A percentile compares a stretch with the other conserved stretches of the same genome.
Conservation (phyloP, 345 rosid genomes). For the Citropsis articulata region DNA sequence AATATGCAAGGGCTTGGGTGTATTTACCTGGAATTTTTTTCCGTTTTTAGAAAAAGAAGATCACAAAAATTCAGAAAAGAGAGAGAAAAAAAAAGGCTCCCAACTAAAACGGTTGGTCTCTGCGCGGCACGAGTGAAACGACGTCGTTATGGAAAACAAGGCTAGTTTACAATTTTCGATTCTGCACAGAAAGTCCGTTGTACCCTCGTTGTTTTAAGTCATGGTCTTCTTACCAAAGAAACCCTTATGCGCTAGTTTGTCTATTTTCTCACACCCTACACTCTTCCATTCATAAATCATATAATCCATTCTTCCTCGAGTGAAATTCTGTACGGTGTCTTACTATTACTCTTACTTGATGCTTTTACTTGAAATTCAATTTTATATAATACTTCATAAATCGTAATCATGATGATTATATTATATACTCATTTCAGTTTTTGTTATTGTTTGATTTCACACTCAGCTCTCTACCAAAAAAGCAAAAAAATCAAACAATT, state of each 20-base stretch:
- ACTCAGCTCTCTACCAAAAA: slow-evolving; percentile 30
- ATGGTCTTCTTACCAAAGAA: background rate
- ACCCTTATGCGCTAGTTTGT: background rate
- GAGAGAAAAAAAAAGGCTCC: too few species aligned
- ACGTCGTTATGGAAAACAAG: background rate
- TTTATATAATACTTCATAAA: background rate
- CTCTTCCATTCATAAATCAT: background rate
- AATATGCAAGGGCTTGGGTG: too few species aligned
- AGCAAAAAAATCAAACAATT: background rate
- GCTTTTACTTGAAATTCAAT: background rate
- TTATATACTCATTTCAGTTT: slow-evolving; percentile 12
- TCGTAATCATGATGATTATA: background rate
- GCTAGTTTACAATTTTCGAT: background rate
- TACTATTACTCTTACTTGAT: background rate
- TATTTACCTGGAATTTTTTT: too few species aligned
- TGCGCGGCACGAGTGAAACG: background rate
- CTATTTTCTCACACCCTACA: background rate
- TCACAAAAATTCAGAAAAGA: too few species aligned
- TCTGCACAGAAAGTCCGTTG: background rate
- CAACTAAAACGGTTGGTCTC: too few species aligned
- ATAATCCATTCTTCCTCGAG: background rate
- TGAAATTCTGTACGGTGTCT: slow-evolving; percentile 8
- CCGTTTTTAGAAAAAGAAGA: too few species aligned
- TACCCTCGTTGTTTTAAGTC: background rate
- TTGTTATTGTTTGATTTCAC: slow-evolving; percentile 23